phyloP scores from a whole-genome alignment of 805 yeast species.

The Starmerella davenportii region DNA sequence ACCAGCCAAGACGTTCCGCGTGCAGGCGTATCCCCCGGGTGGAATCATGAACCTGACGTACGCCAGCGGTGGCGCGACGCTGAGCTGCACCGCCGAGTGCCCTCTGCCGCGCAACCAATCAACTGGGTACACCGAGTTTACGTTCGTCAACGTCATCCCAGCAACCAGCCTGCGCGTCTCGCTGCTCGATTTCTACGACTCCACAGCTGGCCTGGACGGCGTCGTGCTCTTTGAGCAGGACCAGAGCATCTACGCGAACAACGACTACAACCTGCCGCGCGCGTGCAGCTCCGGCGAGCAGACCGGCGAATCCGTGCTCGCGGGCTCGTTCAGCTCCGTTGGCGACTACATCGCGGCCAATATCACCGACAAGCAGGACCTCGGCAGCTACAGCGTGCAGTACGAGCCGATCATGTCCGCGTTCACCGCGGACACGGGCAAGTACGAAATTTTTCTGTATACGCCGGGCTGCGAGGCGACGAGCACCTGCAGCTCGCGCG shows the following conservation, averaged over 20 bases:
- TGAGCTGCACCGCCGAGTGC: conserved; percentile 76
- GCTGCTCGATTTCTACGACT: conserved; percentile 51
- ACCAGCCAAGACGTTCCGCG: conserved; percentile 43
- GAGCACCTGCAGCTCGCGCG: conserved; percentile 49
- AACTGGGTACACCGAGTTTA: conserved; percentile 50
- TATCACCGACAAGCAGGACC: conserved; percentile 19
- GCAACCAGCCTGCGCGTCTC: conserved; percentile 46
- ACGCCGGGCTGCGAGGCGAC: conserved; percentile 79
- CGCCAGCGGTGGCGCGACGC: conserved; percentile 39
- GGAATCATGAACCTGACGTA: conserved; percentile 88
- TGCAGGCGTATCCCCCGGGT: conserved; percentile 57
- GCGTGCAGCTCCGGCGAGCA: conserved; percentile 3
- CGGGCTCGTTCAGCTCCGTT: conserved; percentile 18
- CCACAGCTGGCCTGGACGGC: conserved; percentile 50
- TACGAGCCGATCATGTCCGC: conserved; percentile 36
- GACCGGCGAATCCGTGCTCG: conserved; percentile 2
- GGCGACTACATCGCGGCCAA: conserved; percentile 19
- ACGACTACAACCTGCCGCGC: conserved; percentile 30
- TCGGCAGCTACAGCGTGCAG: conserved; percentile 27
- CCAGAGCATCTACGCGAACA: conserved; percentile 53
- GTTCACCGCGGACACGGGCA: conserved; percentile 45
- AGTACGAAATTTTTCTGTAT: conserved; percentile 49
- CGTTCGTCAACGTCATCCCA: conserved; percentile 49
- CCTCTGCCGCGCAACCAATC: conserved; percentile 34
- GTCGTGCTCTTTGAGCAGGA: conserved; percentile 46